A percentile compares a stretch with the other conserved stretches of the same genome.
Conservation (phyloP, 805 yeast species). For the Kuraishia borneana region DNA sequence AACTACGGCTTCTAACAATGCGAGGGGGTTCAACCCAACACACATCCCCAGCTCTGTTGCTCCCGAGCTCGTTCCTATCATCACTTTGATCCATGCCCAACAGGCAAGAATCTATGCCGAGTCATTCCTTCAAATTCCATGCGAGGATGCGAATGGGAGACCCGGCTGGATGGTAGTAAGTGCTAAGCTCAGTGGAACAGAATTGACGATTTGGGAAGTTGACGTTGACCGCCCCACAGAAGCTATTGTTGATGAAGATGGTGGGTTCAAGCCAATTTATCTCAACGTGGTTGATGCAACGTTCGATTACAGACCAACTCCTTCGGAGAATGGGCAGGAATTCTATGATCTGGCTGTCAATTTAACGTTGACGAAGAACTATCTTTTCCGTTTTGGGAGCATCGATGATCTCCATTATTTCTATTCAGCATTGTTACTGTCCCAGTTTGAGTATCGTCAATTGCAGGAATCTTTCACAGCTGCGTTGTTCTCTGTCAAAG, state of each 20-base stretch:
- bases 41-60: slow-evolving; percentile 18
- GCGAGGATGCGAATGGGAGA: slow-evolving; percentile 4
- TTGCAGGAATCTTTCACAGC: slow-evolving; percentile 59
- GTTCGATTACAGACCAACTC: slow-evolving; percentile 8
- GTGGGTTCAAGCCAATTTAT: slow-evolving; percentile 36
- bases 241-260: slow-evolving; percentile 17
- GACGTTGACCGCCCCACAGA: slow-evolving; percentile 17
- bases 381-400: slow-evolving; percentile 13
- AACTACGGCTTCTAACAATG: slow-evolving; percentile 5
- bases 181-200: slow-evolving; percentile 35
- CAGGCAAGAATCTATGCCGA: slow-evolving; percentile 51
- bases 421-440: slow-evolving; percentile 35
- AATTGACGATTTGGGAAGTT: slow-evolving; percentile 36
- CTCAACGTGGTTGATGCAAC: slow-evolving; percentile 39
- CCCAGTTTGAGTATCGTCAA: slow-evolving; percentile 46
- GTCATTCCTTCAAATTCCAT: slow-evolving; percentile 15
- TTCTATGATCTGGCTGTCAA: slow-evolving; percentile 10
- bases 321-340: slow-evolving; percentile 2
- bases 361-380: slow-evolving; percentile 13
- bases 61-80: slow-evolving; percentile 59
- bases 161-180: slow-evolving; percentile 14
- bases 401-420: slow-evolving; percentile 16
- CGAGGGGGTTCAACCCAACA: slow-evolving; percentile 7
- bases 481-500: slow-evolving; percentile 47
- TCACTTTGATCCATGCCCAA: slow-evolving; percentile 62